Evolutionary conservation across 148 eudicot genomes (phyloP), one percentile per base, ranked within the genome.

Genomic region (Amaranthus palmeri): DNA sequence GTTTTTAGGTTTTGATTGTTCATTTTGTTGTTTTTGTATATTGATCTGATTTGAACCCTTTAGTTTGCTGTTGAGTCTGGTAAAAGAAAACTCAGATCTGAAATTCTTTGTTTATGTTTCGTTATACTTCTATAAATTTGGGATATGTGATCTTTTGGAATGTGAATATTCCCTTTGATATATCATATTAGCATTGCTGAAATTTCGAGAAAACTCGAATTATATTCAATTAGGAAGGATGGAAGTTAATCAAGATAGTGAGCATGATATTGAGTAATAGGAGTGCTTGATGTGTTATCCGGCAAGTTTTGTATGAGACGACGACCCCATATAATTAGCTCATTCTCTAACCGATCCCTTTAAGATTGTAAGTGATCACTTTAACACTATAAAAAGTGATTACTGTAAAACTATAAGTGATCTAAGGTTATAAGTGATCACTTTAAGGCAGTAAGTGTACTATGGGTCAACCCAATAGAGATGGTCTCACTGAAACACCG

Each of bases 1-100:
- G 3, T n/a, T 6, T 3, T 13, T 10, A 6, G 10, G 56, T 70
- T 64, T 55, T n/a, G 10, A 4, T 54, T 49, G 17, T 51, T 12
- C 17, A 7, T 68, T 4, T 7, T 41, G 52, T 10, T 56, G 9
- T 10, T 67, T 7, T 53, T 45, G 43, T 52, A 8, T 54, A 45
- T 47, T 61, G 64, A 68, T 68, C 73, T 60, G 43, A 43, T 67
- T 58, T 67, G 55, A 56, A 57, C 64, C 25, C 49, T n/a, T 69
- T 41, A 48, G 48, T 69, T 14, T 54, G 70, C 17, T 46, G 17
- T 41, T 45, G 45, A 66, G 72, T 6, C 25, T 13, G 61, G 62
- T 17, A 54, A 51, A 52, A 47, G 45, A 41, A 14, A 66, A 40
- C 55, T 47, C 17, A 63, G 71, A 74, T 74, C 74, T 74, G 50